Base-by-base conservation (phyloP, 2,329 filamentous ascomycete genomes). In the Alternaria sp. region DNA sequence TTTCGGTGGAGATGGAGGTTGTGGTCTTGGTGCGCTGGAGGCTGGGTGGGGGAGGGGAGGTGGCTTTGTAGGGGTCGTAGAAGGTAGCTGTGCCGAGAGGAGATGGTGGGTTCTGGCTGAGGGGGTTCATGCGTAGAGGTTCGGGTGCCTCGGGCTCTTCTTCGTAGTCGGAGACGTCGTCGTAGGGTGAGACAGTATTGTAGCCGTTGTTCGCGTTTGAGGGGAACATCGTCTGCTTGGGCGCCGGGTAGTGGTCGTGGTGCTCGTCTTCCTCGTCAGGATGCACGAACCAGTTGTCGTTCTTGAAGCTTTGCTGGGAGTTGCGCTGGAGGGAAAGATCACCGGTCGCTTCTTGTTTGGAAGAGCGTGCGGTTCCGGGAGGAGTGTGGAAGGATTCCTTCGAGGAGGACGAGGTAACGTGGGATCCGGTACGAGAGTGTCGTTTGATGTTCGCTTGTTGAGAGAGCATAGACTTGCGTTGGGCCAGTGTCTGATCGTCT, bases 201-300 rank as follows among this genome's bases (percentile, higher is more conserved):
- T 79, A 78, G 20, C 75, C 75, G 23, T 75, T 64, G 58, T 68
- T 75, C 10, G 58, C 59, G 21, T 66, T 74, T n/a, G 71, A 67
- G n/a, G 65, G 58, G 60, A 76, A 74, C 60, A 71, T 65, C 6
- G 71, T 68, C 23, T 70, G 69, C 37, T 71, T 74, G 7, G 68
- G 64, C 41, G 63, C 55, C 9, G 57, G 64, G 26, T 69, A 64
- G 3, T 67, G 65, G 18, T 65, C 58, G 12, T 70, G 56, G 18
- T 66, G 50, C 11, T 71, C 68, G 1, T 69, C 66, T 2, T 71
- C 61, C 11, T 66, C 49, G 8, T 76, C 70, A n/a, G 69, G 67
- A 46, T 78, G 68, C 66, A 83, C 79, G 57, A 83, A 83, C 84
- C 84, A 85, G 58, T 85, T 85, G 68, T 84, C 82, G 44, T 78